A percentile compares a stretch with the other conserved stretches of the same genome.
Conservation (phyloP, 495 filamentous ascomycete genomes). For the Jackrogersella multiformis region DNA sequence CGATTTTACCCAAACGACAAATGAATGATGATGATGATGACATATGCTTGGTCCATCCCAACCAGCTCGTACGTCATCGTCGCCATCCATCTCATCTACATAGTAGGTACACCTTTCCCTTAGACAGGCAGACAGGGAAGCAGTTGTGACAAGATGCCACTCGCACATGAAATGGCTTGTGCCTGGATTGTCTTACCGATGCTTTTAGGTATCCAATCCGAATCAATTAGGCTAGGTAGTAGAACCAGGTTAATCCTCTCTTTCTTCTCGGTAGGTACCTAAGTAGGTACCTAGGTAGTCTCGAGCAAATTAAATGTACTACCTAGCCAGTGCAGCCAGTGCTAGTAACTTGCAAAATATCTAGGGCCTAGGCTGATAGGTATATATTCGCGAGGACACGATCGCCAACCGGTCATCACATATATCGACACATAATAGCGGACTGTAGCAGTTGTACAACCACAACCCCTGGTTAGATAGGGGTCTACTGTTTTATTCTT, state of each 20-base stretch:
- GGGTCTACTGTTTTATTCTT: conserved; percentile 7
- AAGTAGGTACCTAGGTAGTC: conserved; percentile 6
- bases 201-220: neutral
- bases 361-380: conserved; percentile 8
- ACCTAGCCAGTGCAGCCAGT: too few relatives aligned
- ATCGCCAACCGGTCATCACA: conserved; percentile 5
- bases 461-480: neutral
- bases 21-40: conserved; percentile 44
- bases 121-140: neutral
- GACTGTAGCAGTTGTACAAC: neutral
- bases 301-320: too few relatives aligned
- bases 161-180: too few relatives aligned
- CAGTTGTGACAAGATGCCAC: too few relatives aligned
- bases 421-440: neutral
- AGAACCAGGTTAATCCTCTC: conserved; percentile 9
- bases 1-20: conserved; percentile 12
- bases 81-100: conserved; percentile 15
- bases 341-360: too few relatives aligned
- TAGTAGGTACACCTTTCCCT: too few relatives aligned
- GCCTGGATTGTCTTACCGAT: conserved; percentile 20
- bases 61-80: conserved; percentile 36
- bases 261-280: too few relatives aligned
- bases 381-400: conserved; percentile 1
- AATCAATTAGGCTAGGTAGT: conserved; percentile 14
- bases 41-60: conserved; percentile 19